phyloP scores from a whole-genome alignment of 306 rosid genomes.

The Corylus avellana region DNA sequence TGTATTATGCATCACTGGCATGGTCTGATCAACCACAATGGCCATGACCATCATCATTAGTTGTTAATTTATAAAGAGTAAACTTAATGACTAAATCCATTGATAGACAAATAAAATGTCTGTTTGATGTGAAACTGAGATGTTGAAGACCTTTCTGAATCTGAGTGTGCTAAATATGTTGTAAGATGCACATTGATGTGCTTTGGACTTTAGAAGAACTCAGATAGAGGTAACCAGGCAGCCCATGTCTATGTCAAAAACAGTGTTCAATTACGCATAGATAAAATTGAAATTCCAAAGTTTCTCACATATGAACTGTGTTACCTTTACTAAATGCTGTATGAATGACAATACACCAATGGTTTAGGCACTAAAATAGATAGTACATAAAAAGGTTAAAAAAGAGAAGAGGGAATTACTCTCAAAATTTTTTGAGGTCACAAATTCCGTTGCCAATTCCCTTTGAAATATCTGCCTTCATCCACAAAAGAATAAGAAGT shows the following conservation, averaged over 20 bases:
- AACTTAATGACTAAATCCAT: not conserved
- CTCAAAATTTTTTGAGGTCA: conserved; percentile 30
- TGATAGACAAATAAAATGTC: not conserved
- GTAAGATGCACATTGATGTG: not conserved
- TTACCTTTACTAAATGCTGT: not conserved
- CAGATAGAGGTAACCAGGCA: not conserved
- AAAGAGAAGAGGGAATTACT: conserved; percentile 50
- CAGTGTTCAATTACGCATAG: not conserved
- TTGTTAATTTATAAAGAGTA: not conserved
- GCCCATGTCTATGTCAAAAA: not conserved
- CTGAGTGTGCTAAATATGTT: not conserved
- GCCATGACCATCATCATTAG: not conserved
- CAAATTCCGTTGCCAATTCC: conserved; percentile 48
- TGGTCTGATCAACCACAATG: not conserved
- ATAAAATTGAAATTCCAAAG: not conserved
- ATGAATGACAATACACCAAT: not conserved
- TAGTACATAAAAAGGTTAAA: conserved; percentile 3
- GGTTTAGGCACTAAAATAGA: not conserved
- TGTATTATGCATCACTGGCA: not conserved
- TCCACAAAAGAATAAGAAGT: conserved; percentile 45
- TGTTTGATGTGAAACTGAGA: not conserved
- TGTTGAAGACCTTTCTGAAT: not conserved
- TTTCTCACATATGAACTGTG: not conserved
- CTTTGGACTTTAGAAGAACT: not conserved
- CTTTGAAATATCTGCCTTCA: conserved; percentile 78